phyloP scores from a whole-genome alignment of 2,329 filamentous ascomycete genomes.

The Metarhizium anisopliae region DNA sequence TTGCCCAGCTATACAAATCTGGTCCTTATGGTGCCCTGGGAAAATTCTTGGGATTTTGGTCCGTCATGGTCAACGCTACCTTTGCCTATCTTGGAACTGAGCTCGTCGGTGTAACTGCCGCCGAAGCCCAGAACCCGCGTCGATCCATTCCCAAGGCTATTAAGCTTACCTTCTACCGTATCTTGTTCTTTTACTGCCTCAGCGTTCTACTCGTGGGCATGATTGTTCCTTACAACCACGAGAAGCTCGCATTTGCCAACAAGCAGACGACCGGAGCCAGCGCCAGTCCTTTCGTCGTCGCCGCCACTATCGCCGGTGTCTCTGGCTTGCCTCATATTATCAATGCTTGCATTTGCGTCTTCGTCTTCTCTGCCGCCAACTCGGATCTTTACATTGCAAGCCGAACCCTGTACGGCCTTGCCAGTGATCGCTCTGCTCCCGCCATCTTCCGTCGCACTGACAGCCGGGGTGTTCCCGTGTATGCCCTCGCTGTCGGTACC shows the following conservation, averaged over 20 bases:
- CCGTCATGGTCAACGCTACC: constrained; percentile 64
- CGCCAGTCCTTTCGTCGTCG: constrained; percentile 66
- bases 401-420: constrained; percentile 64
- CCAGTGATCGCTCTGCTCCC: constrained; percentile 63
- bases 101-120: constrained; percentile 68
- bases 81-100: constrained; percentile 75
- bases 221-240: constrained; percentile 63
- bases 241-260: constrained; percentile 49
- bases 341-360: constrained; percentile 66
- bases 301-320: constrained; percentile 57
- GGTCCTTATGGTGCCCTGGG: constrained; percentile 23
- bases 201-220: constrained; percentile 68
- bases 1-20: constrained; percentile 19
- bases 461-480: constrained; percentile 60
- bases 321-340: constrained; percentile 55
- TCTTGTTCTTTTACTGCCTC: constrained; percentile 70
- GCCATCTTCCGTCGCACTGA: constrained; percentile 64
- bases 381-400: constrained; percentile 70
- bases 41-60: constrained; percentile 57
- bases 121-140: constrained; percentile 71
- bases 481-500: constrained; percentile 52
- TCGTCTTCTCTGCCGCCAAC: constrained; percentile 70
- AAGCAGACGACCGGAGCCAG: constrained; percentile 26
- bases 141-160: constrained; percentile 69
- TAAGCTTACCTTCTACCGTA: constrained; percentile 73